Base-by-base conservation (phyloP, 306 rosid species). In the Lagenaria siceraria region DNA sequence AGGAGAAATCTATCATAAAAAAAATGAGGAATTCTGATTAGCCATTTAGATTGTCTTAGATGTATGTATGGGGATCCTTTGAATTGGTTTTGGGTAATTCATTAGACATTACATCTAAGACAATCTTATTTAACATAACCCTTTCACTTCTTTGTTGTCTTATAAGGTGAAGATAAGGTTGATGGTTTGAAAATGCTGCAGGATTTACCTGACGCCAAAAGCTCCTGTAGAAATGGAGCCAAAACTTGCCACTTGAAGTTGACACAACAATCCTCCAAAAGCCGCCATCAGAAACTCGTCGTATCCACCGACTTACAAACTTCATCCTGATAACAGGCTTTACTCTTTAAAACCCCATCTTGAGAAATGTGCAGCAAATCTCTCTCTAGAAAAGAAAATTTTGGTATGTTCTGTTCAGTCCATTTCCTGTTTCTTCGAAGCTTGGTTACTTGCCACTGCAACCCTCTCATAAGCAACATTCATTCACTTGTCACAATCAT, bases 181-280 rank as follows among this genome's bases (percentile, higher is more conserved):
- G 53, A 66, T 40, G 51, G 51, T 19, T 65, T 36, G 17, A 35
- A 21, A 38, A 66, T 38, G 74, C 74, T 66, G 31, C 74, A 40
- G 74, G 52, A n/a, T 38, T 68, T 68, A 42, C 27, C 24, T 43
- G 38, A 48, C 14, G 58, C 75, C 46, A 76, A 74, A n/a, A 52
- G 18, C 76, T 74, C 33, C 43, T 46, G 51, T 9, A 68, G 78
- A 42, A 46, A 77, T 63, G 78, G 65, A 83, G 81, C 86, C 82
- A 80, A 80, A 74, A 38, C 27, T 63, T 83, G 65, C 77, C 69
- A 24, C 55, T 5, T 51, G 55, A 15, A 21, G 58, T 19, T 61
- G 74, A 68, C 21, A 29, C 75, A 46, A 10, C 38, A 70, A 70
- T 13, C 55, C 75, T 46, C 56, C 35, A 42, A 70, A 70, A 70